phyloP scores from a whole-genome alignment of 306 rosid species.

The Oemleria cerasiformis region DNA sequence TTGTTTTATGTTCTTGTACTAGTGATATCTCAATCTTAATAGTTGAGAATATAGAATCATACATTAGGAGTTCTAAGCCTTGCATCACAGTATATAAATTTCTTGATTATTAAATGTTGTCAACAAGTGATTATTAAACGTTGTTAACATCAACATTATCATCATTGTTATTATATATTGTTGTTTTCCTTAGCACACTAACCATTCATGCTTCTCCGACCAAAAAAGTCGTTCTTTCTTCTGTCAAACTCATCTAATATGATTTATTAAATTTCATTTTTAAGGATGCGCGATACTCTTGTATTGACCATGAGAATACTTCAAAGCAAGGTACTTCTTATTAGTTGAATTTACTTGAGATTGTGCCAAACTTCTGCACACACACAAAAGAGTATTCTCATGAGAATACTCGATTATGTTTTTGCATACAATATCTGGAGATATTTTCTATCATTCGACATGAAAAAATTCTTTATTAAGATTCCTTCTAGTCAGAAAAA shows the following conservation, averaged over 20 bases:
- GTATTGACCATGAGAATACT: constrained; percentile 85
- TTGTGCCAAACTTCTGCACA: not conserved
- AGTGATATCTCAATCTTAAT: no score
- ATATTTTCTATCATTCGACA: not conserved
- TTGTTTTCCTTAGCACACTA: not conserved
- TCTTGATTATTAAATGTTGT: no score
- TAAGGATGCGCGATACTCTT: constrained; percentile 87
- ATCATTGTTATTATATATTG: no score
- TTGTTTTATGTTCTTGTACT: no score
- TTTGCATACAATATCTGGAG: not conserved
- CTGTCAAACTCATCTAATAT: constrained; percentile 12
- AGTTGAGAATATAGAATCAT: no score
- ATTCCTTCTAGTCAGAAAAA: not conserved
- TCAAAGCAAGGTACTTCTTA: constrained; percentile 77
- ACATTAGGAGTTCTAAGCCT: no score
- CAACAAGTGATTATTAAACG: no score
- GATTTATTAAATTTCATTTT: constrained; percentile 36
- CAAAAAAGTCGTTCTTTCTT: not conserved
- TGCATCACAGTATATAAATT: no score
- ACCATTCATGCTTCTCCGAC: no score
- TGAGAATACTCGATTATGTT: no score
- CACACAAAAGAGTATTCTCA: no score
- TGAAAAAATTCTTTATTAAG: not conserved
- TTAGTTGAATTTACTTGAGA: not conserved
- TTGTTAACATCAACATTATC: no score